Evolutionary conservation across 1,284 basidiomycete genomes (phyloP).

Genomic region (Malassezia caprae): DNA sequence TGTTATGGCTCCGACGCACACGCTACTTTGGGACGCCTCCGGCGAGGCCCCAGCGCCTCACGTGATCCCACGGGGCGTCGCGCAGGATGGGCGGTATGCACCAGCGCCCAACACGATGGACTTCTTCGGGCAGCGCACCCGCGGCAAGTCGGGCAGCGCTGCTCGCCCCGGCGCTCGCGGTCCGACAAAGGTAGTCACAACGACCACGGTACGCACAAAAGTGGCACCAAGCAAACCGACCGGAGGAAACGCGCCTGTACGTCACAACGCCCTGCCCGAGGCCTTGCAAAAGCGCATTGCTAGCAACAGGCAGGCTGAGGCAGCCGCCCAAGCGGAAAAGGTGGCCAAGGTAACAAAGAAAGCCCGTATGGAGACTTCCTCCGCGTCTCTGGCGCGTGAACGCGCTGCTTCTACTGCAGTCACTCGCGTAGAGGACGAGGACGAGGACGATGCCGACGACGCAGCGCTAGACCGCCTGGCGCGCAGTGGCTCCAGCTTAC

Average conservation of each 20-base stretch:
- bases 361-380: not conserved
- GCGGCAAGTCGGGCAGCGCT: not conserved
- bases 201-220: not conserved
- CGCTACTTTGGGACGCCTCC: not conserved
- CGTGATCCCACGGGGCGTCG: not conserved
- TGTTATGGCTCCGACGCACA: not conserved
- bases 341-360: not conserved
- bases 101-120: conserved; percentile 2
- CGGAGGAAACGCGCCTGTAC: not conserved
- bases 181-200: not conserved
- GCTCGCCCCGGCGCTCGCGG: not conserved
- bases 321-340: not conserved
- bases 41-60: not conserved
- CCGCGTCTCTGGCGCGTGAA: not conserved
- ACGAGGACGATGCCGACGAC: not conserved
- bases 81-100: not conserved
- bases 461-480: not conserved
- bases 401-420: not conserved
- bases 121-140: conserved; percentile 13
- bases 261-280: conserved; percentile 12
- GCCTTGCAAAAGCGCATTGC: conserved; percentile 11
- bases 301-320: not conserved
- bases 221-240: not conserved
- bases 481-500: not conserved
- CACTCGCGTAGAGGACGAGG: not conserved